These are phyloP conservation scores for Pyricularia sp. DNA, from an alignment of 2,329 filamentous ascomycete genomes.

Conservation along the genomic window DNA sequence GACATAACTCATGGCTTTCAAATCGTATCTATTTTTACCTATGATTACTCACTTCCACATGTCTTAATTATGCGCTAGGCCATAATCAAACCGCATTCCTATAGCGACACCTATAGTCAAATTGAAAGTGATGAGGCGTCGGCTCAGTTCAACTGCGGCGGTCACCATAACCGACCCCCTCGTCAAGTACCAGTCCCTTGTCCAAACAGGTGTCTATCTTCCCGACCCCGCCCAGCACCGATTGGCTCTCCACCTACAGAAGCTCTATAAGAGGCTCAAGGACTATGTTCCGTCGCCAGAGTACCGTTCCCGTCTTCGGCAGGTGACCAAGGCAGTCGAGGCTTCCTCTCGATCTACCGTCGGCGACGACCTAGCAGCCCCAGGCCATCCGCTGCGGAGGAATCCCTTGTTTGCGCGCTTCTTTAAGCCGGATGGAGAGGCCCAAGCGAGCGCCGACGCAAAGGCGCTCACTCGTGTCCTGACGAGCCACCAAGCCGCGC, in stretches of 20 bases:
- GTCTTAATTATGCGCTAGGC: background rate
- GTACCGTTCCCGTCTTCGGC: constrained; percentile 52
- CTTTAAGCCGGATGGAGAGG: constrained; percentile 23
- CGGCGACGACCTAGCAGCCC: constrained; percentile 31
- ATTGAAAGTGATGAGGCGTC: constrained; percentile 17
- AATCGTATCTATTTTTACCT: background rate
- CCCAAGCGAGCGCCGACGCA: constrained; percentile 28
- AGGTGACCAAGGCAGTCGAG: constrained; percentile 36
- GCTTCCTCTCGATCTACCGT: constrained; percentile 11
- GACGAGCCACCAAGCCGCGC: constrained; percentile 56
- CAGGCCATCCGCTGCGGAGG: constrained; percentile 41
- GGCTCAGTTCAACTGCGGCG: constrained; percentile 22
- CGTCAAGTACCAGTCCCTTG: constrained; percentile 59
- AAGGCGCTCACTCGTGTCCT: constrained; percentile 56
- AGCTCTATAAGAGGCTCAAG: constrained; percentile 61
- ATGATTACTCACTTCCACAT: background rate
- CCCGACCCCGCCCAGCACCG: constrained; percentile 62
- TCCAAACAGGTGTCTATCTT: constrained; percentile 52
- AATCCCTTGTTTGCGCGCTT: constrained; percentile 48
- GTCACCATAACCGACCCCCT: constrained; percentile 58
- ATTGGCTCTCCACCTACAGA: constrained; percentile 62
- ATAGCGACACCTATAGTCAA: background rate
- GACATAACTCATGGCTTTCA: background rate
- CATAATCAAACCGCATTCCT: background rate
- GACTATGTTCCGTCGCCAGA: constrained; percentile 64